Evolutionary conservation across 2,329 filamentous ascomycete genomes (phyloP).

Genomic region (Arthrobotrys iridis): DNA sequence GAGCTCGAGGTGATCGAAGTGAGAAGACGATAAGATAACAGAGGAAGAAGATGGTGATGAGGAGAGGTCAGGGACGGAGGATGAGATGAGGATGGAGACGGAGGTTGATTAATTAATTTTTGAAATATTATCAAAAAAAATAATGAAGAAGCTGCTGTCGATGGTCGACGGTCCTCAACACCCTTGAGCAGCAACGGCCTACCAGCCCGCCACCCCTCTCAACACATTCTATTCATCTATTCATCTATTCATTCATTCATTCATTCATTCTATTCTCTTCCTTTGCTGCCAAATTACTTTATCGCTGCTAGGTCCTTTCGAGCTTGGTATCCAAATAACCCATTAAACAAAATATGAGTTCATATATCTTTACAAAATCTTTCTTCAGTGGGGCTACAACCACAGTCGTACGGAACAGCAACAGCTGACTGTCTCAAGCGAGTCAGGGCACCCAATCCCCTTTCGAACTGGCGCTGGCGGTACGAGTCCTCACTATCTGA

Average conservation of each 20-base stretch:
- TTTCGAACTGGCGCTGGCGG: background rate
- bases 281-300: background rate
- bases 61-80: background rate
- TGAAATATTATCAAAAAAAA: conserved; percentile 7
- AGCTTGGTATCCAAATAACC: too few species aligned
- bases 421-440: background rate
- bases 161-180: conserved; percentile 10
- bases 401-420: background rate
- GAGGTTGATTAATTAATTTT: background rate
- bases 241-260: background rate
- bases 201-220: background rate
- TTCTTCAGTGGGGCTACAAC: background rate
- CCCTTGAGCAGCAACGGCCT: background rate
- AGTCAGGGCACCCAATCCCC: conserved; percentile 22
- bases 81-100: background rate
- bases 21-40: background rate
- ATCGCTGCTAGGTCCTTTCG: background rate
- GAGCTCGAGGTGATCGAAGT: background rate
- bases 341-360: too few species aligned
- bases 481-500: too few species aligned
- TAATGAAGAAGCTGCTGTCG: background rate
- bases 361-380: background rate
- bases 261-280: background rate
- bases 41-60: background rate
- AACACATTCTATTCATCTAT: conserved; percentile 4